Base-by-base conservation (phyloP, 1,139 yeast genomes). In the Candida mesenterica region DNA sequence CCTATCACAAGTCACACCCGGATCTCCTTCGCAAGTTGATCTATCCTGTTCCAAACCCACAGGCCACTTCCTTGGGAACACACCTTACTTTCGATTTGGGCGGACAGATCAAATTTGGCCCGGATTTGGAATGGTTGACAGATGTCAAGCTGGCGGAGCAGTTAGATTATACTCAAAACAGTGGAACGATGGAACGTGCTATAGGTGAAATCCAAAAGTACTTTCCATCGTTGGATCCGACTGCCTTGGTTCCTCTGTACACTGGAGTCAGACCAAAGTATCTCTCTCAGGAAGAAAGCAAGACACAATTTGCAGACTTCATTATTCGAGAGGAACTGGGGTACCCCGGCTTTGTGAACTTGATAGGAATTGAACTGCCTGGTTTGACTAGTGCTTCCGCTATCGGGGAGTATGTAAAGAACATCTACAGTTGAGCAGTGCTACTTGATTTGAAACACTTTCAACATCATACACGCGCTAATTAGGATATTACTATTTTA, bases 361-460 rank as follows among this genome's bases (percentile, higher is more conserved):
- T 87, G 38, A 55, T 88, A 31, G 95, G 94, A 3, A 88, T 89
- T 18, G 97, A 89, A 53, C 82, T 94, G 51, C 97, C 97, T 0
- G 97, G 96, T 0, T 67, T 88, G 42, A 88, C 96, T 2, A 66
- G 94, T 1, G 66, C 88, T 1, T 68, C 87, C 78, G 95, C 92
- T 0, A 85, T 88, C 37, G 96, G 81, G 1, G 85, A 81, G 49
- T 72, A 84, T 49, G 94, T 87, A 3, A 68, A 62, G 24, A 54
- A 62, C 13, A 53, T 77, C 3, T 68, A 66, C 38, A 53, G 18
- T 13, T 19, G 22, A 19, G 22, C 6, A 19, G 22, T n/a, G n/a
- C n/a, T n/a, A n/a, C n/a, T n/a, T 32, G 19, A 26, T n/a, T n/a
- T n/a, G n/a, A n/a, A n/a, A n/a, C n/a, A n/a, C n/a, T n/a, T n/a